Evolutionary conservation across 2,329 filamentous ascomycete species (phyloP), one percentile per base, ranked within the genome.

Genomic region (Sporothrix schenckii): DNA sequence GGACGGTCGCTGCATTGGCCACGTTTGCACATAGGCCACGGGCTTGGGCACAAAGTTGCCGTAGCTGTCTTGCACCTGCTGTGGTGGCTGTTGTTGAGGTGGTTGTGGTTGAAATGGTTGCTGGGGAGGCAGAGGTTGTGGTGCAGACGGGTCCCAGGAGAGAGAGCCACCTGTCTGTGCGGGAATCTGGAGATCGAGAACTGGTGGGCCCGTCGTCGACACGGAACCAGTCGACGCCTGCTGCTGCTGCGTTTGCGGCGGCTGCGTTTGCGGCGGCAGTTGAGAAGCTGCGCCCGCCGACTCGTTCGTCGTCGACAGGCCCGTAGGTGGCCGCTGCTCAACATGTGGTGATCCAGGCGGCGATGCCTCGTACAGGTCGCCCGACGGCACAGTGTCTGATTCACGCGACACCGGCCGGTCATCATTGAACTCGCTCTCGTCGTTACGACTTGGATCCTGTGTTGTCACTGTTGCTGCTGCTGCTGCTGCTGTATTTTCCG

Each of bases 141-240:
- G 6, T 5, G 27, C 24, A 21, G 41, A 47, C 24, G 61, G 30
- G 47, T 39, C 27, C 69, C 61, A 61, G 2, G 60, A n/a, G 10
- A 67, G 39, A 24, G 56, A 16, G 74, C n/a, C 75, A 66, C 67
- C 70, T 72, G 65, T 14, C 14, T 54, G 34, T 14, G n/a, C 67
- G 67, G 76, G 73, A 39, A 78, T 78, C 11, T 80, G 75, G 44
- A 80, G 68, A 65, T 77, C 77, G 19, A 79, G 74, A 16, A 70
- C 69, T 24, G 74, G 75, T 5, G 76, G 73, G n/a, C 71, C 72
- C 11, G 16, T 52, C 19, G 13, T 27, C 21, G 56, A 24, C 9
- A 56, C 39, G 3, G 41, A 47, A 9, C 39, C 16, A 16, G 58
- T 9, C 2, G 39, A 39, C 21, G 58, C 39, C 2, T 14, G 30